A percentile compares a stretch with the other conserved stretches of the same genome.
Evolutionary conservation across 331 rosid species (phyloP).

Genomic region (Malus hybrid): DNA sequence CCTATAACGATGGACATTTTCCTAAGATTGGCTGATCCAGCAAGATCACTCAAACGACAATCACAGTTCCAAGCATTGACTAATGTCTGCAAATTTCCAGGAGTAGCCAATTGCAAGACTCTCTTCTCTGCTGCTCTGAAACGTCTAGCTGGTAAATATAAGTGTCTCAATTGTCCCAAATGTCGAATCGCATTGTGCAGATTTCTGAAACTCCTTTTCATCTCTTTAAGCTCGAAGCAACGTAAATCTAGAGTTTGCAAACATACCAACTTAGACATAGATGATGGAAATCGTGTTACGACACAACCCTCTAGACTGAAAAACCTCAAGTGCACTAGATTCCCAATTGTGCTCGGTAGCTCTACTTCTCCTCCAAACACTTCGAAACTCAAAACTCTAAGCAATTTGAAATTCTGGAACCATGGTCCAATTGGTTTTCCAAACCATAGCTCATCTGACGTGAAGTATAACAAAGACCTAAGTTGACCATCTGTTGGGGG

Average conservation of each 20-base stretch:
- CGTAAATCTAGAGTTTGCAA: constrained; percentile 34
- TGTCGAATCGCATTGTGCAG: constrained; percentile 20
- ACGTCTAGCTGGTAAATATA: constrained; percentile 1
- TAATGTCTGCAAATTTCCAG: background rate
- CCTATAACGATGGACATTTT: background rate
- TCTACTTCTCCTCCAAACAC: constrained; percentile 1
- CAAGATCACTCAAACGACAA: background rate
- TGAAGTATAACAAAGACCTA: background rate
- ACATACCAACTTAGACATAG: constrained; percentile 33
- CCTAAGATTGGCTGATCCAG: background rate
- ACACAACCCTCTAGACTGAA: background rate
- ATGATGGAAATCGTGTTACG: background rate
- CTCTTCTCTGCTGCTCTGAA: background rate
- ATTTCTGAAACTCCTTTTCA: background rate
- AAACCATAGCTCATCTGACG: fast-evolving
- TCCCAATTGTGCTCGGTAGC: constrained; percentile 19
- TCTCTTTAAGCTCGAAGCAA: no score
- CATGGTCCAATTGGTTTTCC: no score
- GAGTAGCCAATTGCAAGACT: background rate
- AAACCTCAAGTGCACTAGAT: background rate
- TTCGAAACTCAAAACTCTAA: constrained; percentile 23
- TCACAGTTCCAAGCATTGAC: background rate
- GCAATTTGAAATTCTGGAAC: constrained; percentile 14
- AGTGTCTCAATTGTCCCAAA: constrained; percentile 36
- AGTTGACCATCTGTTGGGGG: background rate